A percentile compares a stretch with the other conserved stretches of the same genome.
Evolutionary conservation across 208 protist genomes (phyloP).

Genomic region (Trypanosoma brucei): DNA sequence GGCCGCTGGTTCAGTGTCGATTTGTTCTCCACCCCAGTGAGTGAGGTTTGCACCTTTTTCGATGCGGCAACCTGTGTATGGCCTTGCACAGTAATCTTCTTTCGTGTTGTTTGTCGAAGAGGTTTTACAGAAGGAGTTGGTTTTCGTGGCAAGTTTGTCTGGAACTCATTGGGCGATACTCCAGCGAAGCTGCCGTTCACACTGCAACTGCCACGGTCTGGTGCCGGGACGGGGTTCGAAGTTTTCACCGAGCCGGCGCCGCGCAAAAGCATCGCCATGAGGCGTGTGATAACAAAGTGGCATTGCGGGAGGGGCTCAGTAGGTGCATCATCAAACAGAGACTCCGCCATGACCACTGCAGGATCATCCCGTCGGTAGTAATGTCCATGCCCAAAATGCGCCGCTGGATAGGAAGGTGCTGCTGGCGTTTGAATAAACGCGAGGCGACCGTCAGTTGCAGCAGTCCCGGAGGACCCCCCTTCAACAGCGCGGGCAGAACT

Average conservation of each 20-base stretch:
- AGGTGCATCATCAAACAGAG: constrained; percentile 13
- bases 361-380: constrained; percentile 20
- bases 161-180: constrained; percentile 1
- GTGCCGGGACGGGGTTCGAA: constrained; percentile 11
- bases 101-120: constrained; percentile 2
- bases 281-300: constrained; percentile 54
- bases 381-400: background rate
- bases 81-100: constrained; percentile 16
- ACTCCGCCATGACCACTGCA: constrained; percentile 17
- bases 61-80: background rate
- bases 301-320: constrained; percentile 30
- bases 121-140: background rate
- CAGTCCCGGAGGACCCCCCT: background rate
- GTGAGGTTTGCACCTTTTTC: background rate
- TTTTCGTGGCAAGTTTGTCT: background rate
- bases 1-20: constrained; percentile 38
- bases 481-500: background rate
- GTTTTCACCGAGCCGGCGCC: constrained; percentile 25
- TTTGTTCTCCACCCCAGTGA: background rate
- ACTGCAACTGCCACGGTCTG: background rate
- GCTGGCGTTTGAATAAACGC: background rate
- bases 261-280: constrained; percentile 47
- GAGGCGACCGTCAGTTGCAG: background rate
- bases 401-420: background rate
- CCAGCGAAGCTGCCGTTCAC: background rate